Evolutionary conservation across 768 basidiomycete species (phyloP), one percentile per base, ranked within the genome.

Genomic region (Tulasnella sp.): DNA sequence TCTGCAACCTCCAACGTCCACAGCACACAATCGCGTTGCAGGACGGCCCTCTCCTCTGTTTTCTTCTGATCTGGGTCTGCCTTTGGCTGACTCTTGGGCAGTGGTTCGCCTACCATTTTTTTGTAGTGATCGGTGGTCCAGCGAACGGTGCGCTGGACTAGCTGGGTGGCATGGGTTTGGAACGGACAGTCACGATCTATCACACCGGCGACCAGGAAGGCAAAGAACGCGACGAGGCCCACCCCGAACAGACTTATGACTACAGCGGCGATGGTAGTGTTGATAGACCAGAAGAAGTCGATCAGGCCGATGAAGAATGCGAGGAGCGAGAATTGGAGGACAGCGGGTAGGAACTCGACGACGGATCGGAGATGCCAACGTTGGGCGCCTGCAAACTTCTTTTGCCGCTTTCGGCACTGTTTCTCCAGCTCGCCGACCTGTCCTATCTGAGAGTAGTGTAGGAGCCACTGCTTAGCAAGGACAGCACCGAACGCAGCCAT

Each of bases 291-390:
- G 19, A 56, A 42, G 41, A 38, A 56, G 17, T n/a, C 1, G 23
- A 26, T 21, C 17, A 56, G 23, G 7, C 54, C 54, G 10, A 23
- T 41, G 21, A 56, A 45, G 26, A 56, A 56, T 11, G 42, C 32
- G 9, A 56, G 54, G 23, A 56, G 30, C 7, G 54, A 56, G 38
- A 56, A 41, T 9, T 38, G 54, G 17, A 56, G 54, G 8, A 56
- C 10, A 27, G 26, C 43, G 30, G 54, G 54, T 4, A 56, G 44
- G 19, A 56, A 21, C 19, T 27, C 30, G 13, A 56, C 42, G 17
- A 56, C 38, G 2, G 44, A 26, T 27, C 41, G 30, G 21, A 56
- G 42, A 26, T 56, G 30, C 30, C 38, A 44, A 10, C 27, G 15
- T 11, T 43, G n/a, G 10, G 44, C 41, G 21, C 30, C 54, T 17